Evolutionary conservation across 2,329 filamentous ascomycete species (phyloP).

Genomic region (Monilinia fructigena): DNA sequence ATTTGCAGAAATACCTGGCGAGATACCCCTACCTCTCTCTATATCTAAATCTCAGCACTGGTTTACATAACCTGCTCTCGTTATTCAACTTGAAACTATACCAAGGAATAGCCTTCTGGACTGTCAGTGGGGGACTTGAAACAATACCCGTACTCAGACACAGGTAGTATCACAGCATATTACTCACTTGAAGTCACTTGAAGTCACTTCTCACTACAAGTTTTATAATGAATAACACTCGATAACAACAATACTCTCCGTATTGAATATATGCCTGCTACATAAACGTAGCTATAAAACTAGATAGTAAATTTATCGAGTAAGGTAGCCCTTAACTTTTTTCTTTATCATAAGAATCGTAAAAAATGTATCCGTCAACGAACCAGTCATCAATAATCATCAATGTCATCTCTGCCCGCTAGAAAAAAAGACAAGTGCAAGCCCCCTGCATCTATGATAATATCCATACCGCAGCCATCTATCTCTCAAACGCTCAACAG

Average conservation of each 20-base stretch:
- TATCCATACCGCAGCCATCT: neutral
- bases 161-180: neutral
- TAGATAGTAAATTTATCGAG: slow-evolving; percentile 13
- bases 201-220: neutral
- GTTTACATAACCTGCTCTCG: too few relatives aligned
- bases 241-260: neutral
- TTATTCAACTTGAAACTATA: too few relatives aligned
- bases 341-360: neutral
- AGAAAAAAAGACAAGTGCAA: neutral
- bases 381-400: slow-evolving; percentile 1
- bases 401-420: neutral
- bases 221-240: neutral
- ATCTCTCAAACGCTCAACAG: neutral
- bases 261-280: neutral
- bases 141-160: neutral
- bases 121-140: too few relatives aligned
- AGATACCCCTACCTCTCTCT: too few relatives aligned
- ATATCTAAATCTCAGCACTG: too few relatives aligned
- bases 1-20: too few relatives aligned
- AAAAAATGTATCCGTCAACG: neutral
- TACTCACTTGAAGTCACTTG: neutral
- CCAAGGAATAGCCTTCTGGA: too few relatives aligned
- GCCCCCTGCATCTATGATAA: neutral
- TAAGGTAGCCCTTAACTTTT: slow-evolving; percentile 18
- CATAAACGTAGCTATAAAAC: neutral